phyloP scores from a whole-genome alignment of 2,329 filamentous ascomycete genomes.

The Alternaria arbusti region DNA sequence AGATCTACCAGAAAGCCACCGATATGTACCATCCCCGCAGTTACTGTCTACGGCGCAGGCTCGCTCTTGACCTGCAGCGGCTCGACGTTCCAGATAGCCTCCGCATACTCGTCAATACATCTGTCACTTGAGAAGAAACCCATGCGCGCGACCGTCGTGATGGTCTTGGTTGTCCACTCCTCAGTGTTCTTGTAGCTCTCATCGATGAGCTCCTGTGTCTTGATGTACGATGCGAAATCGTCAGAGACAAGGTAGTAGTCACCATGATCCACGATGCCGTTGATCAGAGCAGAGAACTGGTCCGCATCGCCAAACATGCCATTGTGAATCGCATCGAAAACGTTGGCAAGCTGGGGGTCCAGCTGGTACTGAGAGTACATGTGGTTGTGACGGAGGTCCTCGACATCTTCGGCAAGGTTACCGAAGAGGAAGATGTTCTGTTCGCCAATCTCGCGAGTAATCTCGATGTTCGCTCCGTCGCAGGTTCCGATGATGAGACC shows the following conservation, averaged over 20 bases:
- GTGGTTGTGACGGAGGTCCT: conserved; percentile 90
- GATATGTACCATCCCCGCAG: background rate
- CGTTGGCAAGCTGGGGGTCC: conserved; percentile 76
- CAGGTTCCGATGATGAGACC: conserved; percentile 97
- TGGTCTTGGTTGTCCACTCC: conserved; percentile 89
- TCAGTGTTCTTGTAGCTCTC: conserved; percentile 91
- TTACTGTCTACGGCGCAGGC: conserved; percentile 20
- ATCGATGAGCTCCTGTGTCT: conserved; percentile 90
- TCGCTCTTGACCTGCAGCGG: conserved; percentile 63
- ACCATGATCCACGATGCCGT: conserved; percentile 87
- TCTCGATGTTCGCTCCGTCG: conserved; percentile 97
- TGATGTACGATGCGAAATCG: conserved; percentile 93
- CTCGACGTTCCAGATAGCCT: conserved; percentile 96
- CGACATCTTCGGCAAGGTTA: conserved; percentile 93
- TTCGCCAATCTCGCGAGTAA: conserved; percentile 94
- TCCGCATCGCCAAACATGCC: conserved; percentile 80
- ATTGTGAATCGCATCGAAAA: conserved; percentile 82
- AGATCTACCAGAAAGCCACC: background rate
- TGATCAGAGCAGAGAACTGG: conserved; percentile 82
- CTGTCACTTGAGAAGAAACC: conserved; percentile 96
- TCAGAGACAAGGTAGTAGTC: conserved; percentile 98
- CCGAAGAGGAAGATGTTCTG: conserved; percentile 99
- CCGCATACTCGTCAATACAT: conserved; percentile 96
- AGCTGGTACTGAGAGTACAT: conserved; percentile 81
- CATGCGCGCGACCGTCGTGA: conserved; percentile 89